phyloP scores from a whole-genome alignment of 1,139 yeast species.

The Magnusiomyces magnusii region DNA sequence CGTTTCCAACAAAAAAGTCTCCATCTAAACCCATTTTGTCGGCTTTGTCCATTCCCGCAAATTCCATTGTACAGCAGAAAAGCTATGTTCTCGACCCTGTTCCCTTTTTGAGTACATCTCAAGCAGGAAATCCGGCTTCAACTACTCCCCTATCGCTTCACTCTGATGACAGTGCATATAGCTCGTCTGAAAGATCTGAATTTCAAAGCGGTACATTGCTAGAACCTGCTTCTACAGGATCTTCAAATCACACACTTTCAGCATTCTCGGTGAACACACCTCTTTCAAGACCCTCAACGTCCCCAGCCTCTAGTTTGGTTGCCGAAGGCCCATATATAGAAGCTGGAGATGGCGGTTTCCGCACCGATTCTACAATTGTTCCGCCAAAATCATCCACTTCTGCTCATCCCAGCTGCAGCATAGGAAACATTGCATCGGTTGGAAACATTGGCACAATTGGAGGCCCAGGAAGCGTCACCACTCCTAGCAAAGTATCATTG shows the following conservation, averaged over 20 bases:
- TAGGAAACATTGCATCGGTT: not conserved
- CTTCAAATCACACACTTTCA: not conserved
- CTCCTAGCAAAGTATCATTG: not conserved
- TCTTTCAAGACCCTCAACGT: not conserved
- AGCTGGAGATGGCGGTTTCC: not conserved
- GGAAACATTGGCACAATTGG: not conserved
- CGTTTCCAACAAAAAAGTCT: constrained; percentile 3
- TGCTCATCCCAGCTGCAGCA: not conserved
- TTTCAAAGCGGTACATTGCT: not conserved
- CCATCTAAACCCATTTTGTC: constrained; percentile 1
- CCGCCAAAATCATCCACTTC: not conserved
- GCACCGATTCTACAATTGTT: not conserved
- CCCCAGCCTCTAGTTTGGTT: not conserved
- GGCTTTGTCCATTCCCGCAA: constrained; percentile 2
- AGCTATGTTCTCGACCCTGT: not conserved
- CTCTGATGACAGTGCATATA: not conserved
- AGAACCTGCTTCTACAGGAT: not conserved
- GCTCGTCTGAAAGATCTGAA: not conserved
- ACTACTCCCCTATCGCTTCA: not conserved
- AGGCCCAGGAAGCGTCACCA: not conserved
- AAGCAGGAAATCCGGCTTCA: not conserved
- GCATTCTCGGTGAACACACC: not conserved
- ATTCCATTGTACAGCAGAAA: not conserved
- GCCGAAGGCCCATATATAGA: not conserved
- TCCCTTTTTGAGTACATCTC: not conserved